Conservation (phyloP, 2,329 filamentous ascomycete genomes). For the Trichoderma sp. region DNA sequence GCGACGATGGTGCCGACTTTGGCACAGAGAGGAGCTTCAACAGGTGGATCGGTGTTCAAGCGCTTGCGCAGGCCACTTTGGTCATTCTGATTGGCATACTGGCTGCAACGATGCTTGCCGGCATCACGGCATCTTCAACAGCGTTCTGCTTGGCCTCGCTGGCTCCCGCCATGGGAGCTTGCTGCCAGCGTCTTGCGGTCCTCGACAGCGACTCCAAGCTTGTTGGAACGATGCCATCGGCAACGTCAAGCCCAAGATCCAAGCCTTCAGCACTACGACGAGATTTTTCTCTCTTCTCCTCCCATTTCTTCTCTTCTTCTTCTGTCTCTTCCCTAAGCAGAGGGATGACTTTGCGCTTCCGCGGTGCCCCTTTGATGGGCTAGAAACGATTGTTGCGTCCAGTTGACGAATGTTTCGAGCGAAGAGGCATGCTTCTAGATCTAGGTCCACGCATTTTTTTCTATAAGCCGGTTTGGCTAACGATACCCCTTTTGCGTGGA, state of each 20-base stretch:
- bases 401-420: background rate
- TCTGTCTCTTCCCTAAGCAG: background rate
- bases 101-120: background rate
- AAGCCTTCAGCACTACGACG: background rate
- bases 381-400: background rate
- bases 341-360: background rate
- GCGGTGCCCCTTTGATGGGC: background rate
- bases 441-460: background rate
- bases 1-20: background rate
- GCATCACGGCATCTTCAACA: background rate
- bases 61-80: background rate
- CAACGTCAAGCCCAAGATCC: conserved; percentile 16
- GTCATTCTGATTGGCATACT: background rate
- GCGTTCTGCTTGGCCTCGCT: background rate
- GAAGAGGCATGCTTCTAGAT: background rate
- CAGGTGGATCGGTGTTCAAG: background rate
- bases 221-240: background rate
- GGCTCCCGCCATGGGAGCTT: background rate
- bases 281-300: background rate
- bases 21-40: background rate
- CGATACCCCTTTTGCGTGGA: conserved; percentile 20
- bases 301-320: conserved; percentile 5
- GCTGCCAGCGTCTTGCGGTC: background rate
- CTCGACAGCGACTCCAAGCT: too few species aligned
- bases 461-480: background rate